Conservation (phyloP, 2,329 filamentous ascomycete genomes). For the Aspergillus fumigatiaffinis region DNA sequence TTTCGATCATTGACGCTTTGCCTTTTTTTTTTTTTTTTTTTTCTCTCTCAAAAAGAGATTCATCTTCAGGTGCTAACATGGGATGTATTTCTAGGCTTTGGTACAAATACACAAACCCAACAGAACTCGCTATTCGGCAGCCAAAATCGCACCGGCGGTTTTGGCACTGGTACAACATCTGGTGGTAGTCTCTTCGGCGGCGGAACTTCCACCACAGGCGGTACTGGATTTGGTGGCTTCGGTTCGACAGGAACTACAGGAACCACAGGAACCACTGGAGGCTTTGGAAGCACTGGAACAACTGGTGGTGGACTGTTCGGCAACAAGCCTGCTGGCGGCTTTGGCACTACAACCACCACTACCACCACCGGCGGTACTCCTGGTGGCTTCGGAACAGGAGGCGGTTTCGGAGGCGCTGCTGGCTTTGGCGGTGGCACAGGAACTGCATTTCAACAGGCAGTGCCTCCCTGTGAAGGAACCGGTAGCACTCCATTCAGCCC, state of each 20-base stretch:
- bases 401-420: constrained; percentile 23
- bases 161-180: constrained; percentile 27
- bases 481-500: constrained; percentile 44
- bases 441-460: constrained; percentile 39
- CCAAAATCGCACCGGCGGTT: constrained; percentile 28
- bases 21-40: too few species aligned
- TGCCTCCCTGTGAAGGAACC: constrained; percentile 44
- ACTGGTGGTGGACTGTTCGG: constrained; percentile 12
- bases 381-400: constrained; percentile 26
- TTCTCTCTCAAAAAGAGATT: neutral
- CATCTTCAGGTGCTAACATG: constrained; percentile 14
- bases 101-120: constrained; percentile 30
- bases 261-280: constrained; percentile 27
- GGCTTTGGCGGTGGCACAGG: constrained; percentile 38
- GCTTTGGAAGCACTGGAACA: constrained; percentile 20
- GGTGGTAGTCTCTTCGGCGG: constrained; percentile 28
- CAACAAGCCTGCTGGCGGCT: constrained; percentile 15
- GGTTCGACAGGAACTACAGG: constrained; percentile 21
- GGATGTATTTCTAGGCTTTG: constrained; percentile 32
- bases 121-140: constrained; percentile 34
- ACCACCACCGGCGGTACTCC: constrained; percentile 6
- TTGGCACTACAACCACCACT: constrained; percentile 9
- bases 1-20: constrained; percentile 1
- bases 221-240: constrained; percentile 23
- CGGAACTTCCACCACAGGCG: constrained; percentile 16